These are phyloP conservation scores for Pythium plurisporium DNA, from an alignment of 352 stramenopile genomes.

Conservation along the genomic window DNA sequence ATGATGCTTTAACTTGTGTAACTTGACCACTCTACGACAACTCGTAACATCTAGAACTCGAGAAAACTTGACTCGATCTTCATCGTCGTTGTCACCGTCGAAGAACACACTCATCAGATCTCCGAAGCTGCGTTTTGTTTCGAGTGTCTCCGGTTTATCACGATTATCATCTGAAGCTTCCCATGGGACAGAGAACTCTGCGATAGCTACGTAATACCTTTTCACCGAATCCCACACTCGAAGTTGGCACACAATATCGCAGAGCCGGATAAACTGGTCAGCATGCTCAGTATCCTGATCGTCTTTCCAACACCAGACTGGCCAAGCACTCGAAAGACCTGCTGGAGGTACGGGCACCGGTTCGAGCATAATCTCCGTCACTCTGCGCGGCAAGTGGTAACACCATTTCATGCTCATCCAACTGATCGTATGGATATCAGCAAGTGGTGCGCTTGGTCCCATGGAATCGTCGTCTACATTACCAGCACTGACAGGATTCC, in stretches of 20 bases:
- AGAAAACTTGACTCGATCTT: constrained; percentile 29
- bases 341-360: constrained; percentile 60
- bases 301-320: constrained; percentile 37
- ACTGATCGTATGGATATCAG: constrained; percentile 51
- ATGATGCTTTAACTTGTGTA: constrained; percentile 27
- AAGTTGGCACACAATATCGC: constrained; percentile 71
- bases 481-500: constrained; percentile 24
- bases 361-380: constrained; percentile 44
- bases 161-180: constrained; percentile 22
- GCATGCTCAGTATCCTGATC: constrained; percentile 11
- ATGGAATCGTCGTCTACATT: neutral
- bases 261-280: constrained; percentile 29
- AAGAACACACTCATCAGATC: constrained; percentile 72
- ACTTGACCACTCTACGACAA: constrained; percentile 25
- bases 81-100: constrained; percentile 50
- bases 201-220: constrained; percentile 42
- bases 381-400: constrained; percentile 62
- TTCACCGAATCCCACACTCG: constrained; percentile 61
- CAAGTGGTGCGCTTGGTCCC: neutral
- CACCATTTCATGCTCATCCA: constrained; percentile 83
- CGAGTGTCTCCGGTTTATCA: constrained; percentile 22
- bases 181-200: constrained; percentile 76
- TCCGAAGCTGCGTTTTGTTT: constrained; percentile 51
- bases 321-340: constrained; percentile 59
- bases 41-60: constrained; percentile 24